These are phyloP conservation scores for Lactifluus rugatus DNA, from an alignment of 768 basidiomycete genomes.

Conservation along the genomic window DNA sequence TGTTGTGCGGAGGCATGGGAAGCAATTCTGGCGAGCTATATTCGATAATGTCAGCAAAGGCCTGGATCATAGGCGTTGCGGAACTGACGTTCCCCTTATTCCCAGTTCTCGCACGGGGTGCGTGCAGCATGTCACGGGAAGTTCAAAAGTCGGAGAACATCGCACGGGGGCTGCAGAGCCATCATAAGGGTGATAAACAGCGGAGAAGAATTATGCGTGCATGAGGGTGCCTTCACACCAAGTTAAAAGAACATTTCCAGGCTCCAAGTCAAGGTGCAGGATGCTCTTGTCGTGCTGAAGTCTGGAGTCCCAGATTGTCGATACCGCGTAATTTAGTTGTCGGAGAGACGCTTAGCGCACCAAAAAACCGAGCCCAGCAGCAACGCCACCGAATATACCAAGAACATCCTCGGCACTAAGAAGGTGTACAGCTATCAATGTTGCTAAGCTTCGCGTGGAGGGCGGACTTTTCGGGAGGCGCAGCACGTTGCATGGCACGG, in stretches of 20 bases:
- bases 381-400: slow-evolving; percentile 74
- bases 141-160: slow-evolving; percentile 97
- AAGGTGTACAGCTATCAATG: slow-evolving; percentile 72
- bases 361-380: slow-evolving; percentile 79
- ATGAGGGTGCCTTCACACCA: slow-evolving; percentile 82
- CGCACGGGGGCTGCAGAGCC: slow-evolving; percentile 62
- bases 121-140: slow-evolving; percentile 79
- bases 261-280: slow-evolving; percentile 87
- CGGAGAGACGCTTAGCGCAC: slow-evolving; percentile 34
- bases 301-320: background rate
- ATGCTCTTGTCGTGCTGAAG: slow-evolving; percentile 72
- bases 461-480: slow-evolving; percentile 53
- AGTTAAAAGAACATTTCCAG: slow-evolving; percentile 86
- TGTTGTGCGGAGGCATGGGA: slow-evolving; percentile 52
- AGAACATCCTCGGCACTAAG: slow-evolving; percentile 77
- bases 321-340: no score
- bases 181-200: background rate
- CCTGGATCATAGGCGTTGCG: background rate
- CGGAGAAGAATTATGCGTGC: slow-evolving; percentile 32
- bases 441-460: slow-evolving; percentile 42
- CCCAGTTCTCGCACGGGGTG: slow-evolving; percentile 63
- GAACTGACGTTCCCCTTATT: slow-evolving; percentile 88
- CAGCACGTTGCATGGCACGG: slow-evolving; percentile 54
- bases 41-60: background rate
- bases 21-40: slow-evolving; percentile 61